A percentile compares a stretch with the other conserved stretches of the same genome.
phyloP scores from a whole-genome alignment of 768 basidiomycete genomes.

The Trametes gibbosa region DNA sequence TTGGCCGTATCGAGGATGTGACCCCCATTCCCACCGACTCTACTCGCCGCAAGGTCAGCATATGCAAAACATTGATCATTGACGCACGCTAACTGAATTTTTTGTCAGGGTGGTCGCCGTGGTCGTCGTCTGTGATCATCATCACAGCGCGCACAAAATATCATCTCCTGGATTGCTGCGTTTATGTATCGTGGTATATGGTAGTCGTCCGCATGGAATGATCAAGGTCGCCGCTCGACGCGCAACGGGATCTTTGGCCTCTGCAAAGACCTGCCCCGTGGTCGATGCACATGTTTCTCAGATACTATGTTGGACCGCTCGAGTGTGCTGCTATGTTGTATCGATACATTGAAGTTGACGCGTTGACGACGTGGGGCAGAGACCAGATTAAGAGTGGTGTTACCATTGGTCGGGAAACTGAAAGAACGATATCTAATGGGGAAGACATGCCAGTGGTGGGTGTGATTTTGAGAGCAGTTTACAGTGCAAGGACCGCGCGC shows the following conservation, averaged over 20 bases:
- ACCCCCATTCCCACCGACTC: slow-evolving; percentile 97
- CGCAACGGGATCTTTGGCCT: slow-evolving; percentile 63
- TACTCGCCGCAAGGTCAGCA: slow-evolving; percentile 88
- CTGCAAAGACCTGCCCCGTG: slow-evolving; percentile 67
- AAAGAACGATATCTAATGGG: too few species aligned
- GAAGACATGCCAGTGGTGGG: too few species aligned
- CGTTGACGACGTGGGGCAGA: too few species aligned
- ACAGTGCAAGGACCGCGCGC: too few species aligned
- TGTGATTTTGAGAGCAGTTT: too few species aligned
- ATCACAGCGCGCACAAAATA: slow-evolving; percentile 26
- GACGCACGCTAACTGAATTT: slow-evolving; percentile 1
- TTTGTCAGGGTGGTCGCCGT: slow-evolving; percentile 89
- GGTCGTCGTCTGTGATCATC: slow-evolving; percentile 86
- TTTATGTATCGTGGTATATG: slow-evolving; percentile 31
- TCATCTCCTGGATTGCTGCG: slow-evolving; percentile 20
- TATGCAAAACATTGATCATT: neutral
- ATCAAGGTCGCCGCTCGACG: slow-evolving; percentile 82
- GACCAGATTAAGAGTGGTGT: too few species aligned
- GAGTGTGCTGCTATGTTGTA: slow-evolving; percentile 19
- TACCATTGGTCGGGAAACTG: too few species aligned
- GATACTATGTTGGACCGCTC: slow-evolving; percentile 13
- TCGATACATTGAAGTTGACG: neutral
- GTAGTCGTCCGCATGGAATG: slow-evolving; percentile 34
- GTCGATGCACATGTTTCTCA: slow-evolving; percentile 42
- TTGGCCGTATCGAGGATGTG: slow-evolving; percentile 97